A percentile compares a stretch with the other conserved stretches of the same genome.
These are phyloP conservation scores for Pelargonium exstipulatum DNA, from an alignment of 441 rosid genomes.

Conservation along the genomic window DNA sequence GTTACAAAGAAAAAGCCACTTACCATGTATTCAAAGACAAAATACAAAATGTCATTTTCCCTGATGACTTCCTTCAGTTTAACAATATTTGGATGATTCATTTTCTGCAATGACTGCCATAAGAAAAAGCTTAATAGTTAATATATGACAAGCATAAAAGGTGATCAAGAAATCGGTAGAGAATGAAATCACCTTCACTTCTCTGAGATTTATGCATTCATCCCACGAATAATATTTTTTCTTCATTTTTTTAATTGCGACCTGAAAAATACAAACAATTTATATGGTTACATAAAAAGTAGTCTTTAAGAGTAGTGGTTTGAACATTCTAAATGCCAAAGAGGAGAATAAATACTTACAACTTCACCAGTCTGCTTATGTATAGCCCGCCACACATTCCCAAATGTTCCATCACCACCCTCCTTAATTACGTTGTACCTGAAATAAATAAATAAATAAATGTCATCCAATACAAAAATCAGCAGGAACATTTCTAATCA, in stretches of 20 bases:
- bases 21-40: conserved; percentile 92
- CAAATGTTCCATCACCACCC: conserved; percentile 98
- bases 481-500: not conserved
- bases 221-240: conserved; percentile 93
- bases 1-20: not conserved
- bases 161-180: not conserved
- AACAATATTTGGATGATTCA: conserved; percentile 90
- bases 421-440: conserved; percentile 87
- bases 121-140: conserved; percentile 1
- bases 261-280: conserved; percentile 36
- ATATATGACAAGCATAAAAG: not conserved
- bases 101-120: conserved; percentile 68
- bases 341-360: conserved; percentile 36
- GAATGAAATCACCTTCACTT: conserved; percentile 66
- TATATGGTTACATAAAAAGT: not conserved
- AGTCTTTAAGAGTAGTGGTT: no score
- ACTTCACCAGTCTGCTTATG: conserved; percentile 82
- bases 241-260: conserved; percentile 96
- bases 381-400: conserved; percentile 85
- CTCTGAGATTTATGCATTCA: conserved; percentile 83
- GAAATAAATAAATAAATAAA: conserved; percentile 4
- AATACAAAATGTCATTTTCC: conserved; percentile 72
- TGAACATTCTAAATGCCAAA: no score
- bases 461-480: not conserved
- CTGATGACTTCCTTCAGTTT: conserved; percentile 91